Conservation (phyloP, 441 rosid genomes). For the Adansonia gregorii region DNA sequence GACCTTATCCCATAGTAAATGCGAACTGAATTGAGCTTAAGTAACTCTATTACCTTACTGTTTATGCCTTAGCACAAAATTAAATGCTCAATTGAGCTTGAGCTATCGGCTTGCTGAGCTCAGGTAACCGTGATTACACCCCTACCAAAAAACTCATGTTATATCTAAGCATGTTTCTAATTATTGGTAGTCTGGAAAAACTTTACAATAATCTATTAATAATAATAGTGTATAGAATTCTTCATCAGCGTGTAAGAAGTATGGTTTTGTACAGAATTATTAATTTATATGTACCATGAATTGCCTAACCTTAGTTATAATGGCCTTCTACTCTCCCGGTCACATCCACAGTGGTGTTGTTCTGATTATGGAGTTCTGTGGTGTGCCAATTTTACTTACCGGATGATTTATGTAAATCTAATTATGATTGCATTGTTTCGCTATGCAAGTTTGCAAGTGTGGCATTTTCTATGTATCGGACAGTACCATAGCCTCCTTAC, state of each 20-base stretch:
- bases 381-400: background rate
- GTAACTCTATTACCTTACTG: background rate
- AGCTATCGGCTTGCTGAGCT: constrained; percentile 1
- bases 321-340: background rate
- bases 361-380: background rate
- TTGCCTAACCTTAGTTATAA: background rate
- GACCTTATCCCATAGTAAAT: background rate
- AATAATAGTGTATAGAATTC: background rate
- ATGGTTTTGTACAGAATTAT: background rate
- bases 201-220: no score
- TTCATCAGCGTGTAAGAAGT: background rate
- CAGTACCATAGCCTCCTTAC: background rate
- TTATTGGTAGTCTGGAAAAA: background rate
- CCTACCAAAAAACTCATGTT: background rate
- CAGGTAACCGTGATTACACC: background rate
- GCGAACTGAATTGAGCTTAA: background rate
- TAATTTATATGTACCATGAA: background rate
- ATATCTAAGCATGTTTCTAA: constrained; percentile 19
- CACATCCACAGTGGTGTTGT: background rate
- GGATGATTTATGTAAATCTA: constrained; percentile 5
- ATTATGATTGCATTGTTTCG: background rate
- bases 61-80: background rate
- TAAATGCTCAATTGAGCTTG: constrained; percentile 11
- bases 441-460: background rate
- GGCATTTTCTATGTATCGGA: constrained; percentile 3